Evolutionary conservation across 139 green algal species (phyloP).

Genomic region (Chlorella sorokiniana): DNA sequence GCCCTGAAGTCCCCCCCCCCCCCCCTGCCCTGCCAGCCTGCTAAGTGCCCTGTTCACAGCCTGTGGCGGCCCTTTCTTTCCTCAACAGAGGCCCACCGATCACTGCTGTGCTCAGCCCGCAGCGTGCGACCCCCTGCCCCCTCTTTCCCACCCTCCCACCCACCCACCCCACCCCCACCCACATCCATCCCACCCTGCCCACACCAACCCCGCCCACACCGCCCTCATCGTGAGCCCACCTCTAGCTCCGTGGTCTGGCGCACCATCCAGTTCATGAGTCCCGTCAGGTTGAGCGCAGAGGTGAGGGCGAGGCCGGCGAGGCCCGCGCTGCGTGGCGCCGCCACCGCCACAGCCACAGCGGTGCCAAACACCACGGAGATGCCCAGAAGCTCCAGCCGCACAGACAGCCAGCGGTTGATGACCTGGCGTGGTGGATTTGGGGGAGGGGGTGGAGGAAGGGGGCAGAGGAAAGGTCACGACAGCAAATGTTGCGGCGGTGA

Average conservation of each 20-base stretch:
- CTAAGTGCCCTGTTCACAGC: too few relatives aligned
- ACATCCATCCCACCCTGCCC: not conserved
- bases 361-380: slow-evolving; percentile 63
- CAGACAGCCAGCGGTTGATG: slow-evolving; percentile 92
- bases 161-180: not conserved
- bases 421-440: slow-evolving; percentile 47
- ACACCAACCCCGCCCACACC: not conserved
- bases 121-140: too few relatives aligned
- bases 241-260: slow-evolving; percentile 87
- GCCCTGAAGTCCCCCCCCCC: too few relatives aligned
- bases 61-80: too few relatives aligned
- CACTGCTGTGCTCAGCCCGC: too few relatives aligned
- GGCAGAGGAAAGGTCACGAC: not conserved
- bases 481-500: not conserved
- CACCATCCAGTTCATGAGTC: slow-evolving; percentile 89
- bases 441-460: not conserved
- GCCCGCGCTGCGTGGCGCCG: slow-evolving; percentile 68
- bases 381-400: slow-evolving; percentile 94
- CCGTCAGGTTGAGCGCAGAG: slow-evolving; percentile 83
- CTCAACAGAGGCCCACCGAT: too few relatives aligned
- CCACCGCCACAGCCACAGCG: slow-evolving; percentile 60
- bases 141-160: too few relatives aligned
- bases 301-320: slow-evolving; percentile 91
- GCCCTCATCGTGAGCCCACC: slow-evolving; percentile 52
- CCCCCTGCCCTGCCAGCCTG: too few relatives aligned